A percentile compares a stretch with the other conserved stretches of the same genome.
Conservation (phyloP, 1,284 basidiomycete genomes). For the Abortiporus biennis region DNA sequence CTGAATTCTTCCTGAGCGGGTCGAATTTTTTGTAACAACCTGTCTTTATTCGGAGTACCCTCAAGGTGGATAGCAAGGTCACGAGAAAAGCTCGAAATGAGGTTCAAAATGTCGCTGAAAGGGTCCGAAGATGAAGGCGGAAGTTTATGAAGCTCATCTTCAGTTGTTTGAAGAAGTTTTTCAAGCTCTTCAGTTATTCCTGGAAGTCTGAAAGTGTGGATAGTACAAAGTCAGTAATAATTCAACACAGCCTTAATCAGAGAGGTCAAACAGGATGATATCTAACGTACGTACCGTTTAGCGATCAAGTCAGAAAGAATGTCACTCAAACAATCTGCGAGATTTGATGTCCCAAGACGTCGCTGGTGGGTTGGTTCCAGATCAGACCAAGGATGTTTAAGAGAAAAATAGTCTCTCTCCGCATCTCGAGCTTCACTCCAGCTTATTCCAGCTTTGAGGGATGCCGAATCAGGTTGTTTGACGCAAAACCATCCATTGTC, state of each 20-base stretch:
- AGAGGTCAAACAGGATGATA: not conserved
- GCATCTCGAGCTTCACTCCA: constrained; percentile 53
- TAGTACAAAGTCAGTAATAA: not conserved
- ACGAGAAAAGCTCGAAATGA: constrained; percentile 36
- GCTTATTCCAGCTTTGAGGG: constrained; percentile 47
- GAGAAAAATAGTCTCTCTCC: constrained; percentile 63
- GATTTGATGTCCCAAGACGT: constrained; percentile 46
- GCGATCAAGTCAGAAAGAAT: constrained; percentile 28
- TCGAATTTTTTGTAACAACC: constrained; percentile 45
- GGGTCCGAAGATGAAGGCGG: constrained; percentile 48
- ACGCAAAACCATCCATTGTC: constrained; percentile 67
- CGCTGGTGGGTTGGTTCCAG: constrained; percentile 42
- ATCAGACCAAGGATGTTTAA: constrained; percentile 51
- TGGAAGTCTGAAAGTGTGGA: constrained; percentile 41
- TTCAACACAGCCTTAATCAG: constrained; percentile 24
- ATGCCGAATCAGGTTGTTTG: constrained; percentile 59
- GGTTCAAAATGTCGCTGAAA: constrained; percentile 38
- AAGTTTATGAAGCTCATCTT: constrained; percentile 31
- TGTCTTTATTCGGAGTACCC: constrained; percentile 39
- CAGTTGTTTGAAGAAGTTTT: constrained; percentile 33
- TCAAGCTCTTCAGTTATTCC: constrained; percentile 38
- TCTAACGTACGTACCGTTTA: constrained; percentile 15
- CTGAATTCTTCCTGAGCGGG: constrained; percentile 40
- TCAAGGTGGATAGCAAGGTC: constrained; percentile 40
- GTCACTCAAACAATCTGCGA: constrained; percentile 35